phyloP scores from a whole-genome alignment of 768 basidiomycete species.

The Rhizopogon roseolus region DNA sequence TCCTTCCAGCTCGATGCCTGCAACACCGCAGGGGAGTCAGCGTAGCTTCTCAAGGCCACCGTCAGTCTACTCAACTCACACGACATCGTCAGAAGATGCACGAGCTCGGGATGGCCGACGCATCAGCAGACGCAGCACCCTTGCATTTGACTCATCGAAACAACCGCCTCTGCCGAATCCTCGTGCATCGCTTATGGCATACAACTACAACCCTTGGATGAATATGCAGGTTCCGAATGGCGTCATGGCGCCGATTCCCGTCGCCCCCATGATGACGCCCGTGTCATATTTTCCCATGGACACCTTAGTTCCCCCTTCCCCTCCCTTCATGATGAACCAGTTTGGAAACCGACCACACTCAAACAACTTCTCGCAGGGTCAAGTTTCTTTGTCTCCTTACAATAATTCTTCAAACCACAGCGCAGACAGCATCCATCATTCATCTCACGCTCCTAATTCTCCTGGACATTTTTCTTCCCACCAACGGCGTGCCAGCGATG shows the following conservation, averaged over 20 bases:
- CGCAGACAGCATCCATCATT: constrained; percentile 14
- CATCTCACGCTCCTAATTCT: constrained; percentile 15
- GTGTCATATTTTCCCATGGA: constrained; percentile 49
- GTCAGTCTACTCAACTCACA: constrained; percentile 50
- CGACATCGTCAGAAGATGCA: constrained; percentile 55
- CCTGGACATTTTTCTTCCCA: constrained; percentile 10
- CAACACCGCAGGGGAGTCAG: constrained; percentile 28
- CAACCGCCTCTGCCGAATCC: constrained; percentile 16
- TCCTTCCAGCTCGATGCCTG: constrained; percentile 44
- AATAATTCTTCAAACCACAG: constrained; percentile 20
- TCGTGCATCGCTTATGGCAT: constrained; percentile 21
- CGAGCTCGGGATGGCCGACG: constrained; percentile 35
- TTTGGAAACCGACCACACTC: constrained; percentile 38
- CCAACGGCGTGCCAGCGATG: constrained; percentile 27
- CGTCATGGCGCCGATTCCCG: constrained; percentile 29
- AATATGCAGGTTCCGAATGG: constrained; percentile 9
- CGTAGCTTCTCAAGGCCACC: constrained; percentile 44
- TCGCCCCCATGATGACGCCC: constrained; percentile 26
- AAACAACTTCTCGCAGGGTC: constrained; percentile 24
- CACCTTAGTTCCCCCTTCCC: constrained; percentile 64
- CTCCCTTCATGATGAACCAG: constrained; percentile 73
- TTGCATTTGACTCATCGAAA: constrained; percentile 30
- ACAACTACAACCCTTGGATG: constrained; percentile 21
- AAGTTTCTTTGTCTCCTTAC: constrained; percentile 22
- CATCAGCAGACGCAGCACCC: constrained; percentile 37